Base-by-base conservation (phyloP, 768 basidiomycete genomes). In the Hygrocybe coccinea region DNA sequence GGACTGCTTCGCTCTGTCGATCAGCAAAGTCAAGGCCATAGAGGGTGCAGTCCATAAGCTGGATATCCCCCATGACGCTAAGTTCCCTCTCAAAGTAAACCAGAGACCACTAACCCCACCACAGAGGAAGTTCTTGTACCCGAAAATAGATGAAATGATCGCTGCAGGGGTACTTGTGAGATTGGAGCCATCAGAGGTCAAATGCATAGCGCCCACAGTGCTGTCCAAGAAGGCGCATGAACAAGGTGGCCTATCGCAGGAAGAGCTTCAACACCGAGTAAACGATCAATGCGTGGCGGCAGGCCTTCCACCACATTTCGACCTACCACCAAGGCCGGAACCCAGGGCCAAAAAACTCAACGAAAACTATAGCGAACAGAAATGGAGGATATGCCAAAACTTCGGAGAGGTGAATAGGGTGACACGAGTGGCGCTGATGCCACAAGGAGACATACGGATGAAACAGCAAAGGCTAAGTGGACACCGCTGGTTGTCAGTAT, bases 311-410 rank as follows among this genome's bases (percentile, higher is more conserved):
- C 54, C 55, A 2, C 39, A 47, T 0, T 67, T 62, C 34, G 50
- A 64, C 12, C 33, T 70, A 6, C 68, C 67, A 21, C 64, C 64
- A 7, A 45, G 64, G 34, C 56, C 63, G 9, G 44, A 45, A 24
- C 22, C 19, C 4, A 14, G n/a, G n/a, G n/a, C n/a, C n/a, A n/a
- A 15, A 25, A 14, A 35, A 15, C 37, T 55, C 17, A 15, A 39
- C 39, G 10, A 6, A 19, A 19, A 29, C 5, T 12, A 0, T 19
- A 5, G 15, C 39, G 34, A 54, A 57, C 9, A 9, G 14, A 71
- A 72, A 38, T 77, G 70, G 73, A 19, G 72, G 3, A 60, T 76
- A 0, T 74, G 71, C 58, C 74, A 74, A 41, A 71, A 72, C 50
- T 78, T 73, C 48, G 56, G 37, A 0, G 61, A 69, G 33, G n/a